Evolutionary conservation across 768 basidiomycete genomes (phyloP).

Genomic region (Lactarius trivialis): DNA sequence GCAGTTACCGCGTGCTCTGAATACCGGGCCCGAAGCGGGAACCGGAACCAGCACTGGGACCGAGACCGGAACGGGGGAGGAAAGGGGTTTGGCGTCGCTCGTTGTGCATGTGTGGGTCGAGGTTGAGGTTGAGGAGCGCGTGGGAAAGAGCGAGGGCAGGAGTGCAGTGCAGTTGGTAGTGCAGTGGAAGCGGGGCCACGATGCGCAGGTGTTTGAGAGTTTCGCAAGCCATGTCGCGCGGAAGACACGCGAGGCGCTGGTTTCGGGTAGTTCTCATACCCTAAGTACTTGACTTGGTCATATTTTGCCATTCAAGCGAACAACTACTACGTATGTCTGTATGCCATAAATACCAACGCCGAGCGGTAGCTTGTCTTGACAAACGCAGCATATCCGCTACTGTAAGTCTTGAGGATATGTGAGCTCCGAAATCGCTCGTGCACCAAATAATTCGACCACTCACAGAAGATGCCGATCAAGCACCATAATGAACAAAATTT

Average conservation of each 20-base stretch:
- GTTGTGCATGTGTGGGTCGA: conserved; percentile 27
- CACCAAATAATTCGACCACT: too few relatives aligned
- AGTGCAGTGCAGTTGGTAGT: conserved; percentile 34
- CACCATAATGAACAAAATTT: too few relatives aligned
- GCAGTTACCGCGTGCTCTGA: not conserved
- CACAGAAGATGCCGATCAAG: too few relatives aligned
- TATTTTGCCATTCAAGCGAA: not conserved
- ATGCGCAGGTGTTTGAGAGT: conserved; percentile 55
- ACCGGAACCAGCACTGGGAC: too few relatives aligned
- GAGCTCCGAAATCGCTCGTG: too few relatives aligned
- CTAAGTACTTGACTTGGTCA: not conserved
- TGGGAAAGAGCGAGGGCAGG: not conserved
- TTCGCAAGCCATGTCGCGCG: conserved; percentile 60
- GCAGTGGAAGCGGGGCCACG: conserved; percentile 57
- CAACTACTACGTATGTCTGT: too few relatives aligned
- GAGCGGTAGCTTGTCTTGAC: too few relatives aligned
- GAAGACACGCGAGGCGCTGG: conserved; percentile 33
- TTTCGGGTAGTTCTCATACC: not conserved
- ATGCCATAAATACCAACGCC: too few relatives aligned
- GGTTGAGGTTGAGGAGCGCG: conserved; percentile 14
- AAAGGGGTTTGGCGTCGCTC: conserved; percentile 3
- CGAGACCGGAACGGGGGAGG: conserved; percentile 3
- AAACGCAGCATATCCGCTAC: too few relatives aligned
- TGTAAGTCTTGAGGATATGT: too few relatives aligned
- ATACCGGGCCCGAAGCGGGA: conserved; percentile 1